Conservation (phyloP, 768 basidiomycete genomes). For the Cystobasidium onofrii region DNA sequence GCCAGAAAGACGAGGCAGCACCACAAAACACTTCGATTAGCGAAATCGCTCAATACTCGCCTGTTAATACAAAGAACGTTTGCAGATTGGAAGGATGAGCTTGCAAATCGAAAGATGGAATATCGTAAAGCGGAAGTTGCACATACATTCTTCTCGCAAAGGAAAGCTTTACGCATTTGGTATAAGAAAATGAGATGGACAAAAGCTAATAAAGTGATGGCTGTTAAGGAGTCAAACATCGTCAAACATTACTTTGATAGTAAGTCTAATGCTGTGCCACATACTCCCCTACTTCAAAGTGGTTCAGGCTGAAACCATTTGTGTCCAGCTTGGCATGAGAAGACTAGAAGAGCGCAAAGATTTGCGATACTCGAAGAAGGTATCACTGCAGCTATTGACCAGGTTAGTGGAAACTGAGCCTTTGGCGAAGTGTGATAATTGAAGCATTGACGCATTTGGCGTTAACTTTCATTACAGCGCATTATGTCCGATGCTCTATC, state of each 20-base stretch:
- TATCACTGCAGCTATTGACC: slow-evolving; percentile 1
- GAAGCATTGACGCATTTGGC: too few species aligned
- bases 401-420: background rate
- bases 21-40: background rate
- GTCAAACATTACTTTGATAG: background rate
- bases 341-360: background rate
- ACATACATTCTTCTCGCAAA: slow-evolving; percentile 24
- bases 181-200: background rate
- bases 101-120: background rate
- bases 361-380: slow-evolving; percentile 1
- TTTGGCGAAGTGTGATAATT: background rate
- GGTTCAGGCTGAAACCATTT: too few species aligned
- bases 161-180: background rate
- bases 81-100: background rate
- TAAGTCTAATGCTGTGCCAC: too few species aligned
- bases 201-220: background rate
- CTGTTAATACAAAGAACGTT: slow-evolving; percentile 5
- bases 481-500: slow-evolving; percentile 1
- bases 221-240: background rate
- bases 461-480: too few species aligned
- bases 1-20: background rate
- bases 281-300: too few species aligned
- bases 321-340: slow-evolving; percentile 7
- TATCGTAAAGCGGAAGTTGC: slow-evolving; percentile 30
- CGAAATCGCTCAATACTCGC: background rate